A percentile compares a stretch with the other conserved stretches of the same genome.
phyloP scores from a whole-genome alignment of 2,329 filamentous ascomycete genomes.

The Ophidiomyces ophidiicola region DNA sequence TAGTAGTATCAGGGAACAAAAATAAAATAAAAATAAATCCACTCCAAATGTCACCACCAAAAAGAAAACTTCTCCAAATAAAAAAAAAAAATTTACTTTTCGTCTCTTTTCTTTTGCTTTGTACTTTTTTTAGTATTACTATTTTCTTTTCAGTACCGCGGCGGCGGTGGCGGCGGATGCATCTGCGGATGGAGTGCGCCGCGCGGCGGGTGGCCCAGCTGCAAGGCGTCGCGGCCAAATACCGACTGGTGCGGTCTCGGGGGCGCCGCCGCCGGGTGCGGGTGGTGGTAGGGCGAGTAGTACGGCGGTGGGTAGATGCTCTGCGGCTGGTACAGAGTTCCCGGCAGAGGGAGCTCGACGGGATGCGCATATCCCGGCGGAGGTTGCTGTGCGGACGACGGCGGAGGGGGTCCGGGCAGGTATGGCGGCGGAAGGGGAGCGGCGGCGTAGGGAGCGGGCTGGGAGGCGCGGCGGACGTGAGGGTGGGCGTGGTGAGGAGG shows the following conservation, averaged over 20 bases:
- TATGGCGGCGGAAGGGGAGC: conserved; percentile 7
- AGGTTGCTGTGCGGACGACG: background rate
- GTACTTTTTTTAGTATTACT: no score
- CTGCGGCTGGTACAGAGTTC: conserved; percentile 4
- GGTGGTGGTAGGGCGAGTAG: conserved; percentile 8
- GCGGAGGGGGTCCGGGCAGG: conserved; percentile 6
- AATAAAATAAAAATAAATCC: no score
- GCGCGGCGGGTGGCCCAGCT: conserved; percentile 6
- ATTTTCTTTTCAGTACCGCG: conserved; percentile 1
- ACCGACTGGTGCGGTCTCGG: conserved; percentile 10
- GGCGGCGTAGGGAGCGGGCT: conserved; percentile 2
- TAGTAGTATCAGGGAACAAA: no score
- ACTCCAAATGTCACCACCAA: no score
- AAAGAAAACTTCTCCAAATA: no score
- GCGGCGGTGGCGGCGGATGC: conserved; percentile 3
- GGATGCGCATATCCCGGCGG: conserved; percentile 2
- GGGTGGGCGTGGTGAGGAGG: background rate
- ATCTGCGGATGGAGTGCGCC: background rate
- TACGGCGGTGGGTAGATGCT: conserved; percentile 8
- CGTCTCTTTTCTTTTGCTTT: no score
- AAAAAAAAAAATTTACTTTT: no score
- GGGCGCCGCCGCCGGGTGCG: conserved; percentile 7
- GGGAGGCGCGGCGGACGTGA: conserved; percentile 3
- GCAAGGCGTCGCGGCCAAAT: no score
- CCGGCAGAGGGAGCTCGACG: conserved; percentile 1